Conservation (phyloP, 1,139 yeast species). For the Saccharomycopsis hybrid region DNA sequence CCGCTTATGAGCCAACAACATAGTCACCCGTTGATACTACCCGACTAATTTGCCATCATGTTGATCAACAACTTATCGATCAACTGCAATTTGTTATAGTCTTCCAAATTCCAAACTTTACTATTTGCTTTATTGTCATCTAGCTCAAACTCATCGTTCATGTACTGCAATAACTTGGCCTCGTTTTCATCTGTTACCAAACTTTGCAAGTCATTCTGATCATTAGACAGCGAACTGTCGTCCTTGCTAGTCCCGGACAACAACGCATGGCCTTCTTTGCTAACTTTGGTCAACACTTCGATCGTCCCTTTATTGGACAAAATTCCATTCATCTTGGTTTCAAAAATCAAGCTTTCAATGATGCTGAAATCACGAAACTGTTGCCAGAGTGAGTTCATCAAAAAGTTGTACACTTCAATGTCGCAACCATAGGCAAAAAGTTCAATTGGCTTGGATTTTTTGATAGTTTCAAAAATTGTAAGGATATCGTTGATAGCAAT, state of each 20-base stretch:
- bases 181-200: no score
- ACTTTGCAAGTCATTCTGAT: no score
- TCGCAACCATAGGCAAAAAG: slow-evolving; percentile 13
- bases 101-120: not conserved
- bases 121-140: no score
- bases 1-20: no score
- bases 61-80: not conserved
- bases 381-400: slow-evolving; percentile 14
- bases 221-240: not conserved
- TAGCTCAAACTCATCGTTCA: no score
- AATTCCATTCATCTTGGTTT: slow-evolving; percentile 13
- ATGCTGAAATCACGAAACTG: slow-evolving; percentile 9
- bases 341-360: slow-evolving; percentile 12
- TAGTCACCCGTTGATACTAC: no score
- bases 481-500: slow-evolving; percentile 10
- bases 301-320: slow-evolving; percentile 8
- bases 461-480: slow-evolving; percentile 9
- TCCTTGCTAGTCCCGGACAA: no score
- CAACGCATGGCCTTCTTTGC: slow-evolving; percentile 10
- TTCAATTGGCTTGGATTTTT: slow-evolving; percentile 4
- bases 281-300: slow-evolving; percentile 9
- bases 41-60: no score
- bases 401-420: slow-evolving; percentile 17
- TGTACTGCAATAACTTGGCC: no score
- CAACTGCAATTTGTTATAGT: not conserved